phyloP scores from a whole-genome alignment of 2,329 filamentous ascomycete genomes.

The Diaporthe velutina region DNA sequence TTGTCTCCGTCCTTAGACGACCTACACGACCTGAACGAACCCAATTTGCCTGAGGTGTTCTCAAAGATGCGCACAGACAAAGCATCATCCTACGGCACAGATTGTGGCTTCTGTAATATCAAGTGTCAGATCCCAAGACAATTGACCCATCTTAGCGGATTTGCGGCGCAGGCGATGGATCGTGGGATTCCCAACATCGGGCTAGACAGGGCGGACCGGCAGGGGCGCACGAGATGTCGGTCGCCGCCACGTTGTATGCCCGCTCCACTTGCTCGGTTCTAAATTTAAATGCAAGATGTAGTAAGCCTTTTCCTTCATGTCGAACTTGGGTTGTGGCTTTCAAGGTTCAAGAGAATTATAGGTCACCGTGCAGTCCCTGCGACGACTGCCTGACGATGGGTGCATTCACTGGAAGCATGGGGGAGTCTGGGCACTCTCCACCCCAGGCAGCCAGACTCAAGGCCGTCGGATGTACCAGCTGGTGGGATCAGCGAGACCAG shows the following conservation, averaged over 20 bases:
- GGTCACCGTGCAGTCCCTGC: not conserved
- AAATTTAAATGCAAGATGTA: not conserved
- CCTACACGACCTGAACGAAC: too few species aligned
- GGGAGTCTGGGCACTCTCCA: not conserved
- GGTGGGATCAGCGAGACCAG: constrained; percentile 1
- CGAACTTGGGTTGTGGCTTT: not conserved
- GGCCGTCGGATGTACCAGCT: not conserved
- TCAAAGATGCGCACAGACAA: not conserved
- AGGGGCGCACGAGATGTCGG: constrained; percentile 6
- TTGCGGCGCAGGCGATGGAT: constrained; percentile 22
- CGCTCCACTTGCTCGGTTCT: constrained; percentile 2
- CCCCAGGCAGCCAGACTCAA: not conserved
- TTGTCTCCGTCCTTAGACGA: too few species aligned
- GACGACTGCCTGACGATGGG: not conserved
- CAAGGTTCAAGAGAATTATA: not conserved
- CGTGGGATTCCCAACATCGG: constrained; percentile 15
- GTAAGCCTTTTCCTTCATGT: not conserved
- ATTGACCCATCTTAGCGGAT: constrained; percentile 6
- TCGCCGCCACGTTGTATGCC: constrained; percentile 9
- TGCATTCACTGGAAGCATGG: not conserved
- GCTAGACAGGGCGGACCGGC: constrained; percentile 8
- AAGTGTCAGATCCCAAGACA: constrained; percentile 25
- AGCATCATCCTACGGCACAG: not conserved
- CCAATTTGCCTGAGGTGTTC: too few species aligned
- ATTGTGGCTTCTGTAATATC: not conserved